These are phyloP conservation scores for Amoebophrya sp. DNA, from an alignment of 169 alveolate species.

Conservation along the genomic window DNA sequence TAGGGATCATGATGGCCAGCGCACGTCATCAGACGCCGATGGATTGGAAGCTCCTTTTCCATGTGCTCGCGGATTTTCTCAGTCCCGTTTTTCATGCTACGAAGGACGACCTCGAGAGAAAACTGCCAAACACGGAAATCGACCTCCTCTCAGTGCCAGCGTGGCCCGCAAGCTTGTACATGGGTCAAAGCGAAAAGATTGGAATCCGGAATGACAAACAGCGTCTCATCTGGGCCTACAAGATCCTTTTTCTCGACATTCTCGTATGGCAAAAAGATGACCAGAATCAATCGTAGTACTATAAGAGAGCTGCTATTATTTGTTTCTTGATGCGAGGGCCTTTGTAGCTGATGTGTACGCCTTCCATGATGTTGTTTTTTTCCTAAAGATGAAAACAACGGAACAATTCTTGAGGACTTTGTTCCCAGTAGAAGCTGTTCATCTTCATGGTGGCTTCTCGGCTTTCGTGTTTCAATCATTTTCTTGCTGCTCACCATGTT, in stretches of 20 bases:
- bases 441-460: too few species aligned
- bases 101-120: not conserved
- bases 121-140: not conserved
- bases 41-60: not conserved
- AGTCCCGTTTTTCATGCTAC: not conserved
- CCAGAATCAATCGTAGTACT: too few species aligned
- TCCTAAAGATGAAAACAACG: too few species aligned
- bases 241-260: slow-evolving; percentile 52
- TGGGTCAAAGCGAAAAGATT: not conserved
- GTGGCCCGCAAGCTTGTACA: not conserved
- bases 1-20: slow-evolving; percentile 46
- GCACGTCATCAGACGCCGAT: slow-evolving; percentile 38
- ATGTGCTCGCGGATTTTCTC: not conserved
- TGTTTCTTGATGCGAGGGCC: too few species aligned
- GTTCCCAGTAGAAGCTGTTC: too few species aligned
- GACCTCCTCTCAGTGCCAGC: not conserved
- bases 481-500: too few species aligned
- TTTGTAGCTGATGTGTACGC: too few species aligned
- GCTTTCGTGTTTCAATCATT: too few species aligned
- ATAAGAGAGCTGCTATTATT: too few species aligned
- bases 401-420: too few species aligned
- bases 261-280: slow-evolving; percentile 43
- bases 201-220: slow-evolving; percentile 41
- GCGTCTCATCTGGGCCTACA: slow-evolving; percentile 55
- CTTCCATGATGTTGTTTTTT: too few species aligned